phyloP scores from a whole-genome alignment of 2,329 filamentous ascomycete genomes.

The Rhynchosporium graminicola region DNA sequence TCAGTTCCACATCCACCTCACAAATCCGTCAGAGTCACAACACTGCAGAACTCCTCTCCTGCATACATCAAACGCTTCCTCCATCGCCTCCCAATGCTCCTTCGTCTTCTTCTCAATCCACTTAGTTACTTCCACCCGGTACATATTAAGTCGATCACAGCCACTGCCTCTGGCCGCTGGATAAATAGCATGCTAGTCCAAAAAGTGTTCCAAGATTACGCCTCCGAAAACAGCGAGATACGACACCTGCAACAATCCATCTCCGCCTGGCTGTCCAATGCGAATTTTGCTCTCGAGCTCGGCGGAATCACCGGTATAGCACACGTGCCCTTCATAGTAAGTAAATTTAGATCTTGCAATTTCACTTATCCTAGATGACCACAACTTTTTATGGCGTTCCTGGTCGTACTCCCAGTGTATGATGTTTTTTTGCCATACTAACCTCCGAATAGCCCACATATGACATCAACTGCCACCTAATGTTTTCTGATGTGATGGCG shows the following conservation, averaged over 20 bases:
- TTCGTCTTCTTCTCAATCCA: conserved; percentile 49
- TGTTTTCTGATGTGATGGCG: conserved; percentile 50
- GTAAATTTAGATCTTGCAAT: too few relatives aligned
- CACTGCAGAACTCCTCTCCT: conserved; percentile 46
- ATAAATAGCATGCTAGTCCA: conserved; percentile 49
- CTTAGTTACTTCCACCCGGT: conserved; percentile 55
- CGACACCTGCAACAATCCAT: conserved; percentile 48
- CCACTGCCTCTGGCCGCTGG: conserved; percentile 52
- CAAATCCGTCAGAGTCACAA: conserved; percentile 51
- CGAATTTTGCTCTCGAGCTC: conserved; percentile 53
- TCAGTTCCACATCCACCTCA: conserved; percentile 53
- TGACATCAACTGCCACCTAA: conserved; percentile 49
- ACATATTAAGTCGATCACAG: conserved; percentile 50
- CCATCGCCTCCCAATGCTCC: conserved; percentile 52
- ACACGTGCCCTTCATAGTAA: conserved; percentile 48
- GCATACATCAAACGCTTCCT: conserved; percentile 47
- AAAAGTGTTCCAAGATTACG: conserved; percentile 52
- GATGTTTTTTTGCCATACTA: too few relatives aligned
- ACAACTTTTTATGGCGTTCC: too few relatives aligned
- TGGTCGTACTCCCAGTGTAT: too few relatives aligned
- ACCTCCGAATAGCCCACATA: conserved; percentile 40
- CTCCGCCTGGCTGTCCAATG: conserved; percentile 51
- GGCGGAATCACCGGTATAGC: conserved; percentile 47
- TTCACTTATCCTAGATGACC: too few relatives aligned
- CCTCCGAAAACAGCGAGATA: conserved; percentile 47